Evolutionary conservation across 2,329 filamentous ascomycete genomes (phyloP).

Genomic region (Phaeoacremonium minimum): DNA sequence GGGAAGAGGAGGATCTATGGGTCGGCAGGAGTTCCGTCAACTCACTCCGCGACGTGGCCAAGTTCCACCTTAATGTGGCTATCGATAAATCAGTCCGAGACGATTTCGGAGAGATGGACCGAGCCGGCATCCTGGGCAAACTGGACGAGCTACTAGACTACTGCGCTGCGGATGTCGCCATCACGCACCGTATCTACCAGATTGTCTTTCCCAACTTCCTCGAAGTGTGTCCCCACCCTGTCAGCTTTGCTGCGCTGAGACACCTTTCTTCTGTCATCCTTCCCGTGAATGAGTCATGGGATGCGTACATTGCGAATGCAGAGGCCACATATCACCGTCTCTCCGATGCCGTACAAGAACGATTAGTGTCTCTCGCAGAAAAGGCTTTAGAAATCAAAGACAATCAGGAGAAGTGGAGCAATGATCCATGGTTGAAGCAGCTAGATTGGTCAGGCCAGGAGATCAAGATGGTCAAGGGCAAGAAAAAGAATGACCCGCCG

Average conservation of each 20-base stretch:
- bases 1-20: conserved; percentile 95
- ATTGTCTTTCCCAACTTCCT: conserved; percentile 90
- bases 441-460: conserved; percentile 95
- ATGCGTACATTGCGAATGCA: conserved; percentile 75
- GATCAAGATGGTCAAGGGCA: conserved; percentile 84
- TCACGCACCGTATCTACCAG: conserved; percentile 92
- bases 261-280: conserved; percentile 93
- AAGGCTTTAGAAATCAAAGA: conserved; percentile 73
- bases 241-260: conserved; percentile 90
- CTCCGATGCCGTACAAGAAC: conserved; percentile 71
- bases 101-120: conserved; percentile 78
- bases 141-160: conserved; percentile 86
- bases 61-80: conserved; percentile 87
- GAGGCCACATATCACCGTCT: conserved; percentile 80
- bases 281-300: conserved; percentile 85
- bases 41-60: conserved; percentile 89
- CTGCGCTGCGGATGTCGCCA: conserved; percentile 87
- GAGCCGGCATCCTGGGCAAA: conserved; percentile 63
- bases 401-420: conserved; percentile 63
- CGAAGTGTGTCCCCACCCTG: conserved; percentile 87
- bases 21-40: conserved; percentile 93
- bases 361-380: conserved; percentile 68
- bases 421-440: conserved; percentile 88
- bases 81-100: conserved; percentile 88
- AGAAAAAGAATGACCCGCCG: conserved; percentile 78